phyloP scores from a whole-genome alignment of 495 filamentous ascomycete genomes.

The Cryomyces antarcticus region DNA sequence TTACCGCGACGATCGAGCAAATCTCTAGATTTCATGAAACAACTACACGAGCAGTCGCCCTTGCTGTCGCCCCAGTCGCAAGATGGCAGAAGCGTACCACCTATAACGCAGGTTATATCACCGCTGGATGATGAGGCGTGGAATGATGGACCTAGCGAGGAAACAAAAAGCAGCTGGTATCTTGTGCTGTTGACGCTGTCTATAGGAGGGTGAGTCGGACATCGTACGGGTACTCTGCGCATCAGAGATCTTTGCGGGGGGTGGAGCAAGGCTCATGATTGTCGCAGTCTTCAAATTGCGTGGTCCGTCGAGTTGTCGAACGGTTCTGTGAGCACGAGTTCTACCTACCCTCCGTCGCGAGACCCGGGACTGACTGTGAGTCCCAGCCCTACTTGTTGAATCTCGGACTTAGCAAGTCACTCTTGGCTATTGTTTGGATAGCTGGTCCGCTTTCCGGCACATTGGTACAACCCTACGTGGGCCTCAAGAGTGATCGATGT shows the following conservation, averaged over 20 bases:
- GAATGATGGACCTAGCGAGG: conserved; percentile 25
- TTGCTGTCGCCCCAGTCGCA: conserved; percentile 24
- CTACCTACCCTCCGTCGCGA: too few relatives aligned
- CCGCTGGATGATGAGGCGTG: conserved; percentile 15
- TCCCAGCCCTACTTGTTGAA: conserved; percentile 43
- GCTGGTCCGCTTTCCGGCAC: conserved; percentile 72
- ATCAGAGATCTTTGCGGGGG: too few relatives aligned
- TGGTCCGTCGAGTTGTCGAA: conserved; percentile 85
- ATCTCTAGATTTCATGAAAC: conserved; percentile 2
- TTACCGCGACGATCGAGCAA: not conserved
- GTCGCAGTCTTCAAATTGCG: conserved; percentile 57
- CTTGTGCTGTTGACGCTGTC: conserved; percentile 65
- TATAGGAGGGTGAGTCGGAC: conserved; percentile 42
- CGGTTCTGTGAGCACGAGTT: conserved; percentile 37
- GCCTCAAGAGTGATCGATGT: conserved; percentile 76
- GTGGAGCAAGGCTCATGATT: too few relatives aligned
- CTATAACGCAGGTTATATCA: conserved; percentile 7
- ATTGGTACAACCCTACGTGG: conserved; percentile 84
- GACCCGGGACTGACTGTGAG: not conserved
- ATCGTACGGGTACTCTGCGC: too few relatives aligned
- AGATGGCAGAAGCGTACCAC: conserved; percentile 17
- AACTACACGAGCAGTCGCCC: conserved; percentile 36
- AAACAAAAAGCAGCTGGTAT: conserved; percentile 63
- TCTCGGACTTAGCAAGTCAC: conserved; percentile 73
- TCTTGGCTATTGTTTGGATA: conserved; percentile 90